A percentile compares a stretch with the other conserved stretches of the same genome.
These are phyloP conservation scores for Rhodotorula sp. DNA, from an alignment of 1,284 basidiomycete genomes.

Conservation along the genomic window DNA sequence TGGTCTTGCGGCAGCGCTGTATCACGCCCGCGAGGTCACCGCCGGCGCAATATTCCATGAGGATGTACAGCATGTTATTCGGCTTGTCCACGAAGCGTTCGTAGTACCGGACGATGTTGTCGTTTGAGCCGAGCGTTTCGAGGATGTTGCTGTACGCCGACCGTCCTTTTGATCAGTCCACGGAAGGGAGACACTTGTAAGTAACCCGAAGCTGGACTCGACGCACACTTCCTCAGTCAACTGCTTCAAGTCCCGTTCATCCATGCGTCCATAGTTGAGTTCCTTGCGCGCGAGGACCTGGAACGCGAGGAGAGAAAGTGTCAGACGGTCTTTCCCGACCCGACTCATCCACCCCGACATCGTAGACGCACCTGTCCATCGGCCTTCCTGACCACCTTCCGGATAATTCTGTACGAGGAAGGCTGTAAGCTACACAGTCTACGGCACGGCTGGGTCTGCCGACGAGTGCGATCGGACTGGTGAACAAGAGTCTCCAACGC, in stretches of 20 bases:
- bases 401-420: slow-evolving; percentile 63
- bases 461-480: background rate
- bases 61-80: slow-evolving; percentile 84
- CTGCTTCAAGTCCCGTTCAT: slow-evolving; percentile 85
- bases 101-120: slow-evolving; percentile 91
- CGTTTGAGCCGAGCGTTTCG: slow-evolving; percentile 80
- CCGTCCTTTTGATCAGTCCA: no score
- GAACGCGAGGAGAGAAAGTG: background rate
- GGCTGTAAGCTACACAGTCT: background rate
- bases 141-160: slow-evolving; percentile 73
- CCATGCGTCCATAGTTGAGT: slow-evolving; percentile 93
- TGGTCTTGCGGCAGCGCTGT: slow-evolving; percentile 63
- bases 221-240: slow-evolving; percentile 96
- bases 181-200: background rate
- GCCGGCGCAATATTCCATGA: slow-evolving; percentile 96
- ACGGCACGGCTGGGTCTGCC: background rate
- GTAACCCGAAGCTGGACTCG: background rate
- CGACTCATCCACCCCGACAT: background rate
- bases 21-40: slow-evolving; percentile 87
- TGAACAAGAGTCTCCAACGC: background rate
- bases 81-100: slow-evolving; percentile 85
- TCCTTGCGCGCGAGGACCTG: slow-evolving; percentile 89
- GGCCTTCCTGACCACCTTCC: slow-evolving; percentile 78
- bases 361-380: slow-evolving; percentile 71
- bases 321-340: background rate